Evolutionary conservation across 2,329 filamentous ascomycete species (phyloP).

Genomic region (Penicillium olsonii): DNA sequence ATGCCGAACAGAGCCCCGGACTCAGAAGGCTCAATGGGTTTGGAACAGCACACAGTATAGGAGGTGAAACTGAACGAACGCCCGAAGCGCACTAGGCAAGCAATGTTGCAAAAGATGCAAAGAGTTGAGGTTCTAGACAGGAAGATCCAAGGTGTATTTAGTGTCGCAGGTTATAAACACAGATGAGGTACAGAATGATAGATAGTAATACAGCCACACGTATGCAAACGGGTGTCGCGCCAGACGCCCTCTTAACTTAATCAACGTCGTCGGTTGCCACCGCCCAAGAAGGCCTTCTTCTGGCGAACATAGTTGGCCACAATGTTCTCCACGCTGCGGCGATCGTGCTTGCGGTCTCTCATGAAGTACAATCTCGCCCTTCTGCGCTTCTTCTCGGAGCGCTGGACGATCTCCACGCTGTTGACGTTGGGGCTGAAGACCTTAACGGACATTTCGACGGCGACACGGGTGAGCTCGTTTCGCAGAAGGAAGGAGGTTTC

Average conservation of each 20-base stretch:
- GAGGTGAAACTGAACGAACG: too few relatives aligned
- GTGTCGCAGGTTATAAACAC: constrained; percentile 12
- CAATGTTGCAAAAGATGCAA: background rate
- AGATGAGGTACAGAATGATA: constrained; percentile 13
- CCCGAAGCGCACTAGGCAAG: background rate
- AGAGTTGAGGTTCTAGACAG: background rate
- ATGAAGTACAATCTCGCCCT: constrained; percentile 89
- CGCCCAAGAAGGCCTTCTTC: constrained; percentile 48
- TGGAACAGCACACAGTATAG: too few relatives aligned
- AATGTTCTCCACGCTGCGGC: constrained; percentile 79
- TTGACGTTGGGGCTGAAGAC: constrained; percentile 86
- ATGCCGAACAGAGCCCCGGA: too few relatives aligned
- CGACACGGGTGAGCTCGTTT: constrained; percentile 80
- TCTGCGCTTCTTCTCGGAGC: constrained; percentile 78
- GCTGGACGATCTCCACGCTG: constrained; percentile 91
- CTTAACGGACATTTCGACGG: constrained; percentile 98
- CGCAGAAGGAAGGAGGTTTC: constrained; percentile 86
- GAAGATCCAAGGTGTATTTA: constrained; percentile 9
- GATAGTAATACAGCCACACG: constrained; percentile 12
- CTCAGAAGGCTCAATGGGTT: too few relatives aligned
- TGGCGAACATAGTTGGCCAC: constrained; percentile 66
- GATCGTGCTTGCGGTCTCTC: constrained; percentile 83
- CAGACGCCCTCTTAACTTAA: constrained; percentile 14
- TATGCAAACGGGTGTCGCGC: constrained; percentile 11
- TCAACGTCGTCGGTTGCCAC: constrained; percentile 21